Conservation (phyloP, 2,329 filamentous ascomycete species). For the Diaporthe batatas region DNA sequence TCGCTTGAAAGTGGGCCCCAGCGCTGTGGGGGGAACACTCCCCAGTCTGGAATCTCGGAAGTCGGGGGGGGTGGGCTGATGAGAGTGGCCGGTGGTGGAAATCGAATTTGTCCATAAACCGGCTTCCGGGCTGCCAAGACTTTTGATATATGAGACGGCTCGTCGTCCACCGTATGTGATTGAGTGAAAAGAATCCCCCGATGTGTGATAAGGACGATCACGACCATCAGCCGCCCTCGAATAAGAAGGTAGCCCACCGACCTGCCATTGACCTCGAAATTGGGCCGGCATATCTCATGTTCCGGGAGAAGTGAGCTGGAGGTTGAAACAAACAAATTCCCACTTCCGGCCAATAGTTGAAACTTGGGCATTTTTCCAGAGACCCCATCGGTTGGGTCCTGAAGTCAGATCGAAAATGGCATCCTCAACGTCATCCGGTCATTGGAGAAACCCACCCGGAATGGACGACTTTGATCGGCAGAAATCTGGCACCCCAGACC, state of each 20-base stretch:
- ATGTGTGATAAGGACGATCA: slow-evolving; percentile 27
- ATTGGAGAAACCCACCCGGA: neutral
- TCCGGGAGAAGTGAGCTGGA: slow-evolving; percentile 1
- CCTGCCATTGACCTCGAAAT: slow-evolving; percentile 28
- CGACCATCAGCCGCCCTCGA: slow-evolving; percentile 14
- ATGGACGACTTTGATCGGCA: slow-evolving; percentile 32
- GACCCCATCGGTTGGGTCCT: slow-evolving; percentile 24
- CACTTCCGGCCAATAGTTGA: slow-evolving; percentile 15
- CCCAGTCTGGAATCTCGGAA: slow-evolving; percentile 36
- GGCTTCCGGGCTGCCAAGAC: slow-evolving; percentile 20
- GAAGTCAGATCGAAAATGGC: slow-evolving; percentile 10
- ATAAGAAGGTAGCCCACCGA: slow-evolving; percentile 7
- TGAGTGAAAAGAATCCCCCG: slow-evolving; percentile 6
- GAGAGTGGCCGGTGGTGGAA: slow-evolving; percentile 30
- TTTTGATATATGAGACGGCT: slow-evolving; percentile 30
- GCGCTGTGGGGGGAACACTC: slow-evolving; percentile 20
- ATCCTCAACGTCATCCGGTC: slow-evolving; percentile 18
- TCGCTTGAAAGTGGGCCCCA: neutral
- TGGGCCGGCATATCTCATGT: neutral
- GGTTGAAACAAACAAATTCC: slow-evolving; percentile 28
- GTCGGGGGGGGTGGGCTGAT: slow-evolving; percentile 37
- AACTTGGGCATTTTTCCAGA: neutral
- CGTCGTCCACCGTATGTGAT: neutral
- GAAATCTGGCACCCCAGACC: slow-evolving; percentile 16
- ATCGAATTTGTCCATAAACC: slow-evolving; percentile 33